A percentile compares a stretch with the other conserved stretches of the same genome.
Conservation (phyloP, 495 filamentous ascomycete genomes). For the Aspergillus funiculosus region DNA sequence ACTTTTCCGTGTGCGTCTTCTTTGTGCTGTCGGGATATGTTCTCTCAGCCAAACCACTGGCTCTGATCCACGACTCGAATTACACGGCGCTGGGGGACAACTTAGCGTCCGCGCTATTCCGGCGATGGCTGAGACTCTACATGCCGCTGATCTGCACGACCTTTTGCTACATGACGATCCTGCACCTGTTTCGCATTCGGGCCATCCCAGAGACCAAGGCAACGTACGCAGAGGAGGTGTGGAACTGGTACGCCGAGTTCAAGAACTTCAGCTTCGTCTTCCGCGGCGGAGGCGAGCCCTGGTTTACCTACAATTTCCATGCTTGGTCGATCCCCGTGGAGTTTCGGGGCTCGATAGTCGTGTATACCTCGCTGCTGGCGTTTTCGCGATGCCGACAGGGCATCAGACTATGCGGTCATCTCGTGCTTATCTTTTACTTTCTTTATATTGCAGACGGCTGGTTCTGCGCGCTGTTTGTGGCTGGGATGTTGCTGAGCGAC, state of each 20-base stretch:
- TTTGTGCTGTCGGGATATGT: constrained; percentile 58
- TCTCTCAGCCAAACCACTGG: constrained; percentile 46
- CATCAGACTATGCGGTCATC: constrained; percentile 36
- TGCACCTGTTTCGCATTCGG: constrained; percentile 45
- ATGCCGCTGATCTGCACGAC: constrained; percentile 43
- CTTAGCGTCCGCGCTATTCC: constrained; percentile 40
- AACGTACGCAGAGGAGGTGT: constrained; percentile 41
- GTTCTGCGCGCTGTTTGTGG: constrained; percentile 42
- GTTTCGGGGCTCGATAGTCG: constrained; percentile 42
- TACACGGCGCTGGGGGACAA: constrained; percentile 25
- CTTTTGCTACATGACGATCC: constrained; percentile 44
- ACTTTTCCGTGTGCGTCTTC: constrained; percentile 52
- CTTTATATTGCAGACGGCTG: constrained; percentile 37
- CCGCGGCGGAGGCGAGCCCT: constrained; percentile 41
- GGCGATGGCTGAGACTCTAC: constrained; percentile 43
- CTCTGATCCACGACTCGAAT: constrained; percentile 44
- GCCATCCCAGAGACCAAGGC: constrained; percentile 29
- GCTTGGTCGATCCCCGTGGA: constrained; percentile 50
- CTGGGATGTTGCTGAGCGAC: constrained; percentile 42
- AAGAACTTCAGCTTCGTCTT: constrained; percentile 57
- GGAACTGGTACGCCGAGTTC: constrained; percentile 52
- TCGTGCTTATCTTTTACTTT: constrained; percentile 29
- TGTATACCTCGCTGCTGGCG: constrained; percentile 38
- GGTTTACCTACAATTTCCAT: constrained; percentile 42
- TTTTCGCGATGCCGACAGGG: constrained; percentile 31